phyloP scores from a whole-genome alignment of 2,329 filamentous ascomycete species.

The Teratosphaeria pseudoeucalypti region DNA sequence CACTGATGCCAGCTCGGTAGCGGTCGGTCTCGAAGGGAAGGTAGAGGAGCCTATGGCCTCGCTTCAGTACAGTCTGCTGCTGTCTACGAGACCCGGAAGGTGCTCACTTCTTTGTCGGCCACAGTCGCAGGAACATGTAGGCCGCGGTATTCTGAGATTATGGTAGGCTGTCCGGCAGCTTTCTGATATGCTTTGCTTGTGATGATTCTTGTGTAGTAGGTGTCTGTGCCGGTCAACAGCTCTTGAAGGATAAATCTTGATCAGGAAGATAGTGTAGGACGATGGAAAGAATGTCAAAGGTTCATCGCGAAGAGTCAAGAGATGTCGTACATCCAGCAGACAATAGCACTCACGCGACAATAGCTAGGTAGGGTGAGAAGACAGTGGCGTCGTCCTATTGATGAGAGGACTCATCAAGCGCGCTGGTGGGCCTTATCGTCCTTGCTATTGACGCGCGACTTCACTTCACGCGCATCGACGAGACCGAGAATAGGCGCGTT shows the following conservation, averaged over 20 bases:
- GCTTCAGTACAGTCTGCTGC: conserved; percentile 4
- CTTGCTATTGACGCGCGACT: conserved; percentile 17
- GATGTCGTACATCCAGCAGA: conserved; percentile 19
- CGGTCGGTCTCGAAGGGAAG: conserved; percentile 15
- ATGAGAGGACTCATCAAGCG: conserved; percentile 9
- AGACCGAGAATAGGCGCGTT: conserved; percentile 15
- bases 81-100: neutral
- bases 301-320: conserved; percentile 10
- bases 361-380: conserved; percentile 16
- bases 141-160: conserved; percentile 3
- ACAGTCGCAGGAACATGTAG: conserved; percentile 28
- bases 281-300: neutral
- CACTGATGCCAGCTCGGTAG: conserved; percentile 5
- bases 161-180: conserved; percentile 18
- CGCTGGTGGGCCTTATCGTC: conserved; percentile 5
- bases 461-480: conserved; percentile 3
- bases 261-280: conserved; percentile 7
- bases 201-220: neutral
- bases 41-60: conserved; percentile 19
- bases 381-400: conserved; percentile 8
- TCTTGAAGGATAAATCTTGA: conserved; percentile 6
- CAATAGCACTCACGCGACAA: conserved; percentile 31
- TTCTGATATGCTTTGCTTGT: neutral
- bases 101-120: conserved; percentile 24
- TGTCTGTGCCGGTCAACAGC: conserved; percentile 12